Evolutionary conservation across 1,139 yeast species (phyloP).

Genomic region (Yamadazyma blattariae): DNA sequence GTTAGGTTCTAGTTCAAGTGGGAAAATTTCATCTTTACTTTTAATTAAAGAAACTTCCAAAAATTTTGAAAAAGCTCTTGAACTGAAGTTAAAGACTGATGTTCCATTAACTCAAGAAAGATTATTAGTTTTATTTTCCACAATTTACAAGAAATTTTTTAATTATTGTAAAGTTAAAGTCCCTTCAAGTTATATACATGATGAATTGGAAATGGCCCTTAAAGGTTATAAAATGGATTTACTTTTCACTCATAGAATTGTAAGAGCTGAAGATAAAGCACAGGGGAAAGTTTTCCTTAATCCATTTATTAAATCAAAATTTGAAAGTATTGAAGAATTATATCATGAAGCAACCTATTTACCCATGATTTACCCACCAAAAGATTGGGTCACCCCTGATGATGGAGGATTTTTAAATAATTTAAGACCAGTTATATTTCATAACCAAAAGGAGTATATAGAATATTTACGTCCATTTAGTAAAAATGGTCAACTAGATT

Average conservation of each 20-base stretch:
- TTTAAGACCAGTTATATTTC: slow-evolving; percentile 23
- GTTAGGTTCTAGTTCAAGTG: not conserved
- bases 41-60: not conserved
- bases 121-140: slow-evolving; percentile 19
- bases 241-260: slow-evolving; percentile 9
- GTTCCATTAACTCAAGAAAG: slow-evolving; percentile 15
- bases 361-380: slow-evolving; percentile 43
- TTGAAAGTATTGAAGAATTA: slow-evolving; percentile 4
- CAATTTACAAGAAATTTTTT: slow-evolving; percentile 20
- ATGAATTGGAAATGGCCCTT: slow-evolving; percentile 2
- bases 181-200: slow-evolving; percentile 3
- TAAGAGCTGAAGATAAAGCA: slow-evolving; percentile 1
- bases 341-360: slow-evolving; percentile 12
- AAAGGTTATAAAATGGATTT: slow-evolving; percentile 5
- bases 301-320: slow-evolving; percentile 8
- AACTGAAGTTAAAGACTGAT: not conserved
- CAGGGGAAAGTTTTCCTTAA: slow-evolving; percentile 10
- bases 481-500: slow-evolving; percentile 31
- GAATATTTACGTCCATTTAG: slow-evolving; percentile 26
- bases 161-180: slow-evolving; percentile 18
- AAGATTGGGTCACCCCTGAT: slow-evolving; percentile 31
- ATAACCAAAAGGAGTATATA: slow-evolving; percentile 17
- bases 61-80: not conserved
- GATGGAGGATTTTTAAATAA: slow-evolving; percentile 36
- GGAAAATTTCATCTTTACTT: not conserved